These are phyloP conservation scores for Penicillium sp. DNA, from an alignment of 2,329 filamentous ascomycete genomes.

Conservation along the genomic window DNA sequence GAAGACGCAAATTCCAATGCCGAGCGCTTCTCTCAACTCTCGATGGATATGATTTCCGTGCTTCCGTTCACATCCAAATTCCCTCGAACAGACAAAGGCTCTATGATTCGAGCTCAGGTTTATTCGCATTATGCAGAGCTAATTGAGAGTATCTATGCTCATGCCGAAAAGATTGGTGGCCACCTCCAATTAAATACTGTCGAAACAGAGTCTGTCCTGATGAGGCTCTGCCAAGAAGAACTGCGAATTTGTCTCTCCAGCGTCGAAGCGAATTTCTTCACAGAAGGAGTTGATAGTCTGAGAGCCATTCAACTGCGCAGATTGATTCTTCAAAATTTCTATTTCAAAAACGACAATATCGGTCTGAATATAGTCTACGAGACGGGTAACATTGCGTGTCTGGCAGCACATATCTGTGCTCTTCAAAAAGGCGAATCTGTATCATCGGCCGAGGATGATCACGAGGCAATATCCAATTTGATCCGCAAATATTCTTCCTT, in stretches of 20 bases:
- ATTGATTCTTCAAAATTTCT: slow-evolving; percentile 45
- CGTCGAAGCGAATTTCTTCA: slow-evolving; percentile 48
- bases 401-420: slow-evolving; percentile 40
- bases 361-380: slow-evolving; percentile 51
- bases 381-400: slow-evolving; percentile 39
- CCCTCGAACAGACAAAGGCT: slow-evolving; percentile 59
- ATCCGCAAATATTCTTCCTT: slow-evolving; percentile 54
- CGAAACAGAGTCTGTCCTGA: slow-evolving; percentile 40
- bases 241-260: slow-evolving; percentile 37
- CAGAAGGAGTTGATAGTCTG: slow-evolving; percentile 52
- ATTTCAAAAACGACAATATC: slow-evolving; percentile 32
- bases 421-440: slow-evolving; percentile 29
- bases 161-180: slow-evolving; percentile 22
- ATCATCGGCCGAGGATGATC: slow-evolving; percentile 18
- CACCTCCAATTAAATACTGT: slow-evolving; percentile 38
- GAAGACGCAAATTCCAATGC: slow-evolving; percentile 45
- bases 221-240: slow-evolving; percentile 34
- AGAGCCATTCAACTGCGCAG: slow-evolving; percentile 52
- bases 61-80: slow-evolving; percentile 43
- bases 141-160: slow-evolving; percentile 44
- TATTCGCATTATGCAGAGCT: slow-evolving; percentile 50
- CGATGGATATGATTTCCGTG: slow-evolving; percentile 46
- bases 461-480: slow-evolving; percentile 47
- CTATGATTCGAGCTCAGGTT: slow-evolving; percentile 55
- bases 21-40: slow-evolving; percentile 51